Percentiles rank a stretch among this genome's conserved stretches.
phyloP scores from a whole-genome alignment of 176 grass and related monocot genomes.

The Aechmea fasciata region DNA sequence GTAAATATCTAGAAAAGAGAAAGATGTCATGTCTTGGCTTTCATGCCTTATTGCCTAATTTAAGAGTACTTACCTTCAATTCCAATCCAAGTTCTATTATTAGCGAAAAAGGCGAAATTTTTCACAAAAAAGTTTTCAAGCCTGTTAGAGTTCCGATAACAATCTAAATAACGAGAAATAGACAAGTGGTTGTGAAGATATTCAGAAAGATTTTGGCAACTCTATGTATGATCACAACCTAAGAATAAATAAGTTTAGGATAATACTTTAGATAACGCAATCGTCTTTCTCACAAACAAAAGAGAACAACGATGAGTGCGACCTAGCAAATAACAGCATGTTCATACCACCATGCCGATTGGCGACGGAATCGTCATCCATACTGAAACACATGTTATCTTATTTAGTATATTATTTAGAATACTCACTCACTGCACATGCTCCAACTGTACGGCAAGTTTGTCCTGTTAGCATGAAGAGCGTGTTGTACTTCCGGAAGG shows the following conservation, averaged over 20 bases:
- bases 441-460: conserved; percentile 70
- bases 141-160: not conserved
- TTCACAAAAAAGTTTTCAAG: not conserved
- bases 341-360: too few species aligned
- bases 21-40: not conserved
- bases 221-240: not conserved
- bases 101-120: not conserved
- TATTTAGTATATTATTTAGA: not conserved
- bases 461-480: conserved; percentile 89
- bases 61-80: not conserved
- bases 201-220: not conserved
- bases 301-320: not conserved
- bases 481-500: conserved; percentile 81
- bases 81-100: not conserved
- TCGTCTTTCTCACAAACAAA: not conserved
- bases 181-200: not conserved
- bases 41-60: not conserved
- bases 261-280: not conserved
- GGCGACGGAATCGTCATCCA: too few species aligned
- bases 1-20: not conserved
- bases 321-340: too few species aligned
- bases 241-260: not conserved
- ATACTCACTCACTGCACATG: conserved; percentile 92
- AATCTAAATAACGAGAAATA: not conserved
- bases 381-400: too few species aligned